A percentile compares a stretch with the other conserved stretches of the same genome.
Conservation (phyloP, 768 basidiomycete genomes). For the Macrocybe gigantea region DNA sequence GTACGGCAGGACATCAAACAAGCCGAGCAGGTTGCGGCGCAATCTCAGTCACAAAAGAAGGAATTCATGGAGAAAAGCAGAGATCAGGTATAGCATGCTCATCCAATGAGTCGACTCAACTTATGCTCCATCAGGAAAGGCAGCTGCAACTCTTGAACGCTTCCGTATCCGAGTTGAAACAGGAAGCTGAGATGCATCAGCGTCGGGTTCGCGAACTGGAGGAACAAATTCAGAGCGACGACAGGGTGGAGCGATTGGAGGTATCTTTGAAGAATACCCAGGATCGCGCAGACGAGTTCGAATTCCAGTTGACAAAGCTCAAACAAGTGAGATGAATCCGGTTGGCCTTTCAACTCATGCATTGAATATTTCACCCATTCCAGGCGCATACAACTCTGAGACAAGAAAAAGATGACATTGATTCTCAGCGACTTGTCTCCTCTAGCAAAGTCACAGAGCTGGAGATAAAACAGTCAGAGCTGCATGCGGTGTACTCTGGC, state of each 20-base stretch:
- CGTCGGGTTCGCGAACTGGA: conserved; percentile 65
- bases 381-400: conserved; percentile 57
- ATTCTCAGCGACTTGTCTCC: conserved; percentile 36
- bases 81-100: conserved; percentile 39
- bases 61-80: conserved; percentile 45
- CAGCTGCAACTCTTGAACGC: conserved; percentile 63
- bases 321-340: conserved; percentile 50
- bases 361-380: background rate
- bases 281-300: conserved; percentile 77
- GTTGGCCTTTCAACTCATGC: background rate
- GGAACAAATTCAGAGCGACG: conserved; percentile 80
- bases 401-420: conserved; percentile 53
- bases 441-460: conserved; percentile 41
- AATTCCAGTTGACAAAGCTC: conserved; percentile 73
- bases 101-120: conserved; percentile 5
- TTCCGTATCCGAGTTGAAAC: conserved; percentile 44
- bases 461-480: conserved; percentile 38
- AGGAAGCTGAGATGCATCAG: conserved; percentile 47
- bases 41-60: conserved; percentile 46
- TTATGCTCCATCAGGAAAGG: conserved; percentile 50
- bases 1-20: too few species aligned
- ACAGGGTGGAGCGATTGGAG: conserved; percentile 72
- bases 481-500: conserved; percentile 33
- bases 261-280: conserved; percentile 70
- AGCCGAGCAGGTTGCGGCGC: too few species aligned